Evolutionary conservation across 1,139 yeast species (phyloP).

Genomic region (Blastobotrys elegans): DNA sequence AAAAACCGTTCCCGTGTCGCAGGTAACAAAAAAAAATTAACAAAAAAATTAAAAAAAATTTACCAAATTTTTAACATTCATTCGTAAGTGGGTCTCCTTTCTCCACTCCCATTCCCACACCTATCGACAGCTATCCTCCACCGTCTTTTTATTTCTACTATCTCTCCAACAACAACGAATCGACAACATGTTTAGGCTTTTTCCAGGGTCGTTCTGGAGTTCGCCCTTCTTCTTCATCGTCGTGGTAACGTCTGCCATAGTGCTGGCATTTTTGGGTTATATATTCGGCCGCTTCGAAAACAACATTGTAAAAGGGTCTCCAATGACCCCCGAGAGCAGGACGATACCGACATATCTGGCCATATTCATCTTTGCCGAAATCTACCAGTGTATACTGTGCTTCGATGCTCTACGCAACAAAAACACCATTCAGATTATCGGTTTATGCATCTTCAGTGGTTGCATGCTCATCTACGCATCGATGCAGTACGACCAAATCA

Average conservation of each 20-base stretch:
- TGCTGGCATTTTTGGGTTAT: conserved; percentile 29
- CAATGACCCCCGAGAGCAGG: conserved; percentile 24
- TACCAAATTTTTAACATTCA: no score
- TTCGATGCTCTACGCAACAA: conserved; percentile 42
- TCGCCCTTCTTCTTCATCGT: conserved; percentile 24
- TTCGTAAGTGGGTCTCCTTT: no score
- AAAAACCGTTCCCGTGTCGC: no score
- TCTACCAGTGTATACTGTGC: conserved; percentile 41
- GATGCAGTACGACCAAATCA: conserved; percentile 46
- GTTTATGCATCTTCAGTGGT: conserved; percentile 43
- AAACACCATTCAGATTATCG: conserved; percentile 40
- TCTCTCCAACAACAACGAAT: background rate
- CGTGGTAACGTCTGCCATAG: conserved; percentile 25
- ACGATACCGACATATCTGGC: conserved; percentile 39
- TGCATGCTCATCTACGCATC: conserved; percentile 50
- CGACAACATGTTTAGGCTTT: conserved; percentile 8
- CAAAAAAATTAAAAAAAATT: no score
- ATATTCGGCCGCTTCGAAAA: conserved; percentile 31
- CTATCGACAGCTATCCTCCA: background rate
- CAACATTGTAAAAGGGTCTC: conserved; percentile 18
- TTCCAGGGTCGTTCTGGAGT: conserved; percentile 22
- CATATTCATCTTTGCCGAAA: conserved; percentile 43
- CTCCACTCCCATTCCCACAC: background rate
- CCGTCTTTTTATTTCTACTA: background rate
- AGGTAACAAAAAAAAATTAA: background rate